These are phyloP conservation scores for Apiospora aurea DNA, from an alignment of 2,329 filamentous ascomycete species.

Conservation along the genomic window DNA sequence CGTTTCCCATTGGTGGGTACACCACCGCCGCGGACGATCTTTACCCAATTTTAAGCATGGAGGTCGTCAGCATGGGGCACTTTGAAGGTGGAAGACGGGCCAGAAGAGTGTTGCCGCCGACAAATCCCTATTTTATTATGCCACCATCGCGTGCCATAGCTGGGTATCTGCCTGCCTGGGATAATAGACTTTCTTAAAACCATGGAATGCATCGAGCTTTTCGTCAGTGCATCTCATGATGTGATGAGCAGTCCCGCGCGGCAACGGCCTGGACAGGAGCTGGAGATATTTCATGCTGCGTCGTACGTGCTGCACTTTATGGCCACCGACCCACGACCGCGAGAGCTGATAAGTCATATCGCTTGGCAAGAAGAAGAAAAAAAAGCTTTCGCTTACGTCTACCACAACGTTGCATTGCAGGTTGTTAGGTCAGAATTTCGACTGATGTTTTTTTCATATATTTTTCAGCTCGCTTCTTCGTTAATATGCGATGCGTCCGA, in stretches of 20 bases:
- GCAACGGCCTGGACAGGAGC: background rate
- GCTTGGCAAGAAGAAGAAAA: background rate
- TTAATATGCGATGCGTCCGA: background rate
- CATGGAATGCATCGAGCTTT: background rate
- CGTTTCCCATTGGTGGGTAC: background rate
- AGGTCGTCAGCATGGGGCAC: background rate
- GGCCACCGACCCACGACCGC: background rate
- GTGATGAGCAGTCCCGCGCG: too few relatives aligned
- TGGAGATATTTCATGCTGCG: background rate
- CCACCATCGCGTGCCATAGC: background rate
- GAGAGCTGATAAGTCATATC: background rate
- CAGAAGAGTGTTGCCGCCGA: background rate
- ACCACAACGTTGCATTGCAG: background rate
- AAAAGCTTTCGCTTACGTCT: background rate
- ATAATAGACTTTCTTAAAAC: background rate
- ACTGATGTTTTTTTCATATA: background rate
- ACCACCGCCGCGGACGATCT: background rate
- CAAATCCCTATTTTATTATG: too few relatives aligned
- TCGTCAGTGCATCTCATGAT: background rate
- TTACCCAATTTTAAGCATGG: background rate
- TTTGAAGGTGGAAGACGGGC: background rate
- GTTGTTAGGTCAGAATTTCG: background rate
- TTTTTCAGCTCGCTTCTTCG: background rate
- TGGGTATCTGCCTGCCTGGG: background rate
- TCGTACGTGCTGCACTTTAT: background rate